Conservation (phyloP, 495 filamentous ascomycete species). For the Penicillium cataractarum region DNA sequence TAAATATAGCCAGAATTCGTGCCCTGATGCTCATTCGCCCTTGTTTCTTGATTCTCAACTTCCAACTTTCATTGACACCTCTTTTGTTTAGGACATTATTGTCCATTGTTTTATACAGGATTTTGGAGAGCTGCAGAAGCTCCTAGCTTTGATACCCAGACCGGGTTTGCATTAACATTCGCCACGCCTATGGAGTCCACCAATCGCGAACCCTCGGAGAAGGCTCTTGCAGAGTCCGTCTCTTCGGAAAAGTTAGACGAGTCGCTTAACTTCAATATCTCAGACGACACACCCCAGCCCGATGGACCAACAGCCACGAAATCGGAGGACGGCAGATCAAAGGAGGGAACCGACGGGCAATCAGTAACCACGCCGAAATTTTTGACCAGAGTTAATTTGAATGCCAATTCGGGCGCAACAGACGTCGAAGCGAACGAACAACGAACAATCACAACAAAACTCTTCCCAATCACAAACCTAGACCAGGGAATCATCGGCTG, state of each 20-base stretch:
- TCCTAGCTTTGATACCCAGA: too few species aligned
- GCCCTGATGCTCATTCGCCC: too few species aligned
- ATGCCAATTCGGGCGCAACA: background rate
- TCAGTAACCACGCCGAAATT: background rate
- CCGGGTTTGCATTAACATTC: too few species aligned
- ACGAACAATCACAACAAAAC: background rate
- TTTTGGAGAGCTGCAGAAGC: too few species aligned
- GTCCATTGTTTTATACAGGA: too few species aligned
- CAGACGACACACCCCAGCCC: too few species aligned
- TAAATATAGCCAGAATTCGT: too few species aligned
- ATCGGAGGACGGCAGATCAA: background rate
- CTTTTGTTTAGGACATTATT: too few species aligned
- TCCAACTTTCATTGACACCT: too few species aligned
- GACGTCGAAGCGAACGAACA: background rate
- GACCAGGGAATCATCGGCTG: slow-evolving; percentile 18
- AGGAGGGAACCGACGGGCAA: background rate
- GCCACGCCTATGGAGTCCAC: background rate
- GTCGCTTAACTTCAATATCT: background rate
- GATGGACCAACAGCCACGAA: too few species aligned
- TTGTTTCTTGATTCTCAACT: too few species aligned
- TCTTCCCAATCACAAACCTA: slow-evolving; percentile 15
- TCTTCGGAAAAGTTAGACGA: background rate
- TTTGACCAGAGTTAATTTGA: background rate
- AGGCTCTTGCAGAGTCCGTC: slow-evolving; percentile 2
- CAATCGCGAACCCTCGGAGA: background rate